Conservation (phyloP, 1,284 basidiomycete species). For the Singerocomus inundabilis region DNA sequence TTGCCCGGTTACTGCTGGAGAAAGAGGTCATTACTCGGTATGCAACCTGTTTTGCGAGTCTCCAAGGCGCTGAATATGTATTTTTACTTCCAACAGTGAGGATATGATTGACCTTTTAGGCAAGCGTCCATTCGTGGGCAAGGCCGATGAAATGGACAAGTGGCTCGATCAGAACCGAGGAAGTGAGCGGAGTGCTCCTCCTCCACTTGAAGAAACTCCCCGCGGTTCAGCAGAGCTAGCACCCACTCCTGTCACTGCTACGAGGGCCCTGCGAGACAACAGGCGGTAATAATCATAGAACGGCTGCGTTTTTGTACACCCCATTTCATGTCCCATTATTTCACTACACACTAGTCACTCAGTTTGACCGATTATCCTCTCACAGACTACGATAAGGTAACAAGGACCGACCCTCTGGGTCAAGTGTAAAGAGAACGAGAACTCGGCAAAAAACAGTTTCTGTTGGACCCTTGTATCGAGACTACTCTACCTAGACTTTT, state of each 20-base stretch:
- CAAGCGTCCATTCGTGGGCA: conserved; percentile 76
- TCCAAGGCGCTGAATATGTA: not conserved
- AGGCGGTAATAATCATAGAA: conserved; percentile 12
- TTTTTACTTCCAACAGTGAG: conserved; percentile 46
- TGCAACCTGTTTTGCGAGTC: conserved; percentile 14
- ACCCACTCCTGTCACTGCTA: conserved; percentile 53
- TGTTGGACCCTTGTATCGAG: not conserved
- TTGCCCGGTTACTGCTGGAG: conserved; percentile 85
- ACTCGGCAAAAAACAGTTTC: not conserved
- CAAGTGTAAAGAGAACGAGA: not conserved
- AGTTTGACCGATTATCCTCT: not conserved
- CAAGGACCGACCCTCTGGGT: not conserved
- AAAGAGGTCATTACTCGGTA: conserved; percentile 95
- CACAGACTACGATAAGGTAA: not conserved
- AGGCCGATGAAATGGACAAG: conserved; percentile 89
- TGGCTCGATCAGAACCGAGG: conserved; percentile 79
- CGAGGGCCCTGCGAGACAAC: conserved; percentile 37
- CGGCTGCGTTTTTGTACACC: conserved; percentile 3
- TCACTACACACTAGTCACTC: not conserved
- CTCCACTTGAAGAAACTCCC: conserved; percentile 48
- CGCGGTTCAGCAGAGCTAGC: conserved; percentile 44
- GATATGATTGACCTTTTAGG: conserved; percentile 88
- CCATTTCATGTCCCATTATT: conserved; percentile 4
- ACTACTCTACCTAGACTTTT: not conserved
- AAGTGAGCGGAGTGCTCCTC: conserved; percentile 53